Conservation (phyloP, 225 moss, liverwort and hornwort genomes). For the Rhytidiadelphus loreus region DNA sequence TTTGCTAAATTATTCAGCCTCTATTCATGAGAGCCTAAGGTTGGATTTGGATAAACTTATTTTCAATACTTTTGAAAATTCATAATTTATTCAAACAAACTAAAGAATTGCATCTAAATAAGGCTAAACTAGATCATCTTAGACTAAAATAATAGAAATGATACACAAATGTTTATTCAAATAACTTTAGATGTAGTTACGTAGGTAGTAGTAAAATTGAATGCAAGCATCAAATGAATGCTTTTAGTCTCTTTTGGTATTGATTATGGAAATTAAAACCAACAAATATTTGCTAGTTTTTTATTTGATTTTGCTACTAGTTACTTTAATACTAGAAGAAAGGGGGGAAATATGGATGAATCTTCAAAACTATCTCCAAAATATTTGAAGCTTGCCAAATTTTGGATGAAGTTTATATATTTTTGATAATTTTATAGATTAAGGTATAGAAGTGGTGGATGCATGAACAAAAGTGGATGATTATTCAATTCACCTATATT, state of each 20-base stretch:
- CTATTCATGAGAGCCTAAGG: background rate
- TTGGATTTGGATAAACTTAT: background rate
- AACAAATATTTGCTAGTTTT: background rate
- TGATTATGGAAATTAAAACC: background rate
- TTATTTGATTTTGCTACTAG: background rate
- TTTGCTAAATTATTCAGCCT: background rate
- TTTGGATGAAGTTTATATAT: background rate
- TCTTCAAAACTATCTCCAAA: background rate
- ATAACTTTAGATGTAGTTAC: no score
- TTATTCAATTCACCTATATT: no score
- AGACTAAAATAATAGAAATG: no score
- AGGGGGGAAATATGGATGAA: background rate
- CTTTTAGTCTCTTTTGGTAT: background rate
- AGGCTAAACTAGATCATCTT: no score
- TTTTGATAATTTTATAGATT: no score
- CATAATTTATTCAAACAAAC: no score
- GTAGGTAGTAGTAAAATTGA: background rate
- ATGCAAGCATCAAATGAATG: background rate
- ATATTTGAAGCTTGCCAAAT: background rate
- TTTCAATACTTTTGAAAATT: no score
- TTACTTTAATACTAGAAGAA: background rate
- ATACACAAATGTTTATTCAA: no score
- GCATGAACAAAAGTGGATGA: no score
- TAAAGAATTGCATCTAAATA: no score
- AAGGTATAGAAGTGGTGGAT: no score